Conservation (phyloP, 257 asterid species). For the Plantago ovata region DNA sequence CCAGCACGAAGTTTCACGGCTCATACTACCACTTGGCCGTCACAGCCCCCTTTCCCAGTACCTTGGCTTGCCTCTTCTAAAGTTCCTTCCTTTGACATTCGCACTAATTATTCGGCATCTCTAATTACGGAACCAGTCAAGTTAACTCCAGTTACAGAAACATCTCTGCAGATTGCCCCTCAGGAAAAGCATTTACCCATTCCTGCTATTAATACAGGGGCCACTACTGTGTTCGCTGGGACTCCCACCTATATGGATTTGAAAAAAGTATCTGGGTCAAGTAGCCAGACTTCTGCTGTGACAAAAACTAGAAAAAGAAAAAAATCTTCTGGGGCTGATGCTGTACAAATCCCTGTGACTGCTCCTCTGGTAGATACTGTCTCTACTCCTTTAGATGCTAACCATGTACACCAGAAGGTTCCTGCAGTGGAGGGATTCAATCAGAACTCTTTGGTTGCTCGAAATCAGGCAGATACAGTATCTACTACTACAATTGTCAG, state of each 20-base stretch:
- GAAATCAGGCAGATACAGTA: constrained; percentile 36
- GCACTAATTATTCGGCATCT: constrained; percentile 47
- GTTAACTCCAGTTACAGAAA: constrained; percentile 44
- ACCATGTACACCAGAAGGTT: constrained; percentile 31
- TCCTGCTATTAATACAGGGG: constrained; percentile 41
- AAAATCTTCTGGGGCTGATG: constrained; percentile 50
- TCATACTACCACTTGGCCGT: constrained; percentile 52
- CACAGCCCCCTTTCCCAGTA: constrained; percentile 60
- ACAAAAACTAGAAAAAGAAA: constrained; percentile 76
- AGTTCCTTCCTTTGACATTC: constrained; percentile 53
- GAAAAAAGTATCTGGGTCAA: constrained; percentile 40
- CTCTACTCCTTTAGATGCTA: constrained; percentile 35
- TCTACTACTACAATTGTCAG: constrained; percentile 32
- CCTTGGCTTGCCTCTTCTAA: constrained; percentile 82
- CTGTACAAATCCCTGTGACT: constrained; percentile 33
- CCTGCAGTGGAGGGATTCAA: constrained; percentile 42
- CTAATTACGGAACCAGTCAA: constrained; percentile 52
- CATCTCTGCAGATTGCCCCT: constrained; percentile 40
- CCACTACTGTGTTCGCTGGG: constrained; percentile 32
- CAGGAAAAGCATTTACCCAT: constrained; percentile 33
- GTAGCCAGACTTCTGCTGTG: constrained; percentile 40
- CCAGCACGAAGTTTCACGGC: constrained; percentile 48
- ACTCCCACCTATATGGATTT: constrained; percentile 39
- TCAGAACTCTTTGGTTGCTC: constrained; percentile 39
- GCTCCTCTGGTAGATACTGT: constrained; percentile 40